A percentile compares a stretch with the other conserved stretches of the same genome.
Evolutionary conservation across 2,329 filamentous ascomycete genomes (phyloP).

Genomic region (Pestalotiopsis sp.): DNA sequence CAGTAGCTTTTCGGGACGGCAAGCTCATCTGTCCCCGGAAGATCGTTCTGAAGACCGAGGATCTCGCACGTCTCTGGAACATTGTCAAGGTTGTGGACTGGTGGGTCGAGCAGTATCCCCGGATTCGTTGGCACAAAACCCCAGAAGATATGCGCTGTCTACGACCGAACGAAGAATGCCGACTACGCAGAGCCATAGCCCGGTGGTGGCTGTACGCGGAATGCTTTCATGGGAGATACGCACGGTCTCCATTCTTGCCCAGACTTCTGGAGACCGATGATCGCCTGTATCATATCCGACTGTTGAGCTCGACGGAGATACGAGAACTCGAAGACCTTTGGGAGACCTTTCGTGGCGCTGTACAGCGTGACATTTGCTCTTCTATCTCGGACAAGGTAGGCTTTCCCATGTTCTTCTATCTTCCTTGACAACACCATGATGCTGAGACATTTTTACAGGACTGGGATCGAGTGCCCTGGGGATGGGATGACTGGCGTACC

Average conservation of each 20-base stretch:
- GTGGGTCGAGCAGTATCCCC: conserved; percentile 43
- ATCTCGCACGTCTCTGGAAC: conserved; percentile 33
- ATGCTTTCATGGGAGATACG: conserved; percentile 52
- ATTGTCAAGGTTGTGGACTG: conserved; percentile 37
- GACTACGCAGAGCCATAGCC: conserved; percentile 54
- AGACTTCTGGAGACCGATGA: conserved; percentile 26
- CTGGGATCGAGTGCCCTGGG: conserved; percentile 28
- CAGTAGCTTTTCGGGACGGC: conserved; percentile 22
- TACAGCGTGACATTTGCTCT: conserved; percentile 33
- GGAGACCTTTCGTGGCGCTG: conserved; percentile 23
- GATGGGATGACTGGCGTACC: conserved; percentile 30
- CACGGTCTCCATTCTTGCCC: conserved; percentile 24
- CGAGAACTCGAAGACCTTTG: conserved; percentile 29
- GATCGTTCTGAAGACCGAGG: conserved; percentile 23
- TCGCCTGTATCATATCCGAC: conserved; percentile 29
- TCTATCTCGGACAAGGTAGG: conserved; percentile 28
- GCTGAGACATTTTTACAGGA: not conserved
- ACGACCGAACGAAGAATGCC: conserved; percentile 42
- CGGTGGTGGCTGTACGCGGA: conserved; percentile 58
- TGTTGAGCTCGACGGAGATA: conserved; percentile 30
- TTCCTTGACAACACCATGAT: not conserved
- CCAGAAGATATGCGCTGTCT: conserved; percentile 50
- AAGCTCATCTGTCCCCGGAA: conserved; percentile 25
- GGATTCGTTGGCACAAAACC: conserved; percentile 49
- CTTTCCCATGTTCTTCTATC: not conserved